Percentiles rank a stretch among this genome's conserved stretches.
Conservation (phyloP, 1,284 basidiomycete genomes). For the Malassezia furfur region DNA sequence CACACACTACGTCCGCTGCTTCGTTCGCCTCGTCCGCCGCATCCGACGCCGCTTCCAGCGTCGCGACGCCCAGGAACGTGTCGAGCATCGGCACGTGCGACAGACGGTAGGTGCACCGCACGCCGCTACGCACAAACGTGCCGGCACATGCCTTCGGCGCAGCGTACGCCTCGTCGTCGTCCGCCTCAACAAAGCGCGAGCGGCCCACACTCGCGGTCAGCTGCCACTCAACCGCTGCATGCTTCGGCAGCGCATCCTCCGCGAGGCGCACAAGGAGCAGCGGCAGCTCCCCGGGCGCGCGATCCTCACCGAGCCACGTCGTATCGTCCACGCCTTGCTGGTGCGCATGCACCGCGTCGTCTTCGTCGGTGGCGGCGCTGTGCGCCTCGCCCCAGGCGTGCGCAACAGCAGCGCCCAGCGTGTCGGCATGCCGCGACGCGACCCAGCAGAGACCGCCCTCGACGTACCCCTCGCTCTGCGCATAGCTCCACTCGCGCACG, state of each 20-base stretch:
- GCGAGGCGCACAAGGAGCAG: constrained; percentile 27
- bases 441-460: constrained; percentile 48
- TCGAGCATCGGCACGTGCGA: neutral
- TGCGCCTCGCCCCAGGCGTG: constrained; percentile 11
- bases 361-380: neutral
- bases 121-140: neutral
- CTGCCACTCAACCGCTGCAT: constrained; percentile 41
- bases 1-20: neutral
- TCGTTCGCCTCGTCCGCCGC: neutral
- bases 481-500: constrained; percentile 20
- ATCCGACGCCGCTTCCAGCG: neutral
- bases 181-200: neutral
- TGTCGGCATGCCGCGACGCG: constrained; percentile 8
- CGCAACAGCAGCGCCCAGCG: constrained; percentile 10
- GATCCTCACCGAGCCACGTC: constrained; percentile 9
- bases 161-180: neutral
- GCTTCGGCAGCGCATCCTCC: constrained; percentile 21
- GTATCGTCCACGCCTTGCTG: neutral
- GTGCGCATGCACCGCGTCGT: constrained; percentile 4
- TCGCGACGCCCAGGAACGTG: neutral
- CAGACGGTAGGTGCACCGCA: constrained; percentile 5
- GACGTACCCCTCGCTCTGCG: constrained; percentile 21
- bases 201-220: constrained; percentile 36
- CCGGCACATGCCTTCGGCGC: neutral
- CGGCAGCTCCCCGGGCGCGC: constrained; percentile 9